Evolutionary conservation across 495 filamentous ascomycete species (phyloP), one percentile per base, ranked within the genome.

Genomic region (Penicillium tannophilum): DNA sequence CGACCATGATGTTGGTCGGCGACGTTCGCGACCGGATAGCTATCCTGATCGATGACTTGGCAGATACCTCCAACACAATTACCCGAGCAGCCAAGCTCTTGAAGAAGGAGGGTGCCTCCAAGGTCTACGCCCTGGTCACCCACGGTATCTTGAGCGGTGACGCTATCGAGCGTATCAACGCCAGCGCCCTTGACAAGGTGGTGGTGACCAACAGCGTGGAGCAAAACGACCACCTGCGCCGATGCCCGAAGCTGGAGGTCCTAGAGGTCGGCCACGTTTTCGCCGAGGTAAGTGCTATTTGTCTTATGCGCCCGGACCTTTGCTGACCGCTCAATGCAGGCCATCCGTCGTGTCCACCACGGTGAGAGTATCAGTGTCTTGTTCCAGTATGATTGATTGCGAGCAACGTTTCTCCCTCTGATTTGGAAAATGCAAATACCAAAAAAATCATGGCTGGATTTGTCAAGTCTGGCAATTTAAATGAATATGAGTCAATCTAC

Each of bases 1-100:
- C 94, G 16, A 91, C 91, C 33, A 98, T 98, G 94, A 97, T 98
- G 90, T 84, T 98, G 23, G 95, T 98, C 8, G 94, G 94, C 53
- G 85, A 96, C 67, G 91, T 98, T 23, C 79, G 82, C 16, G 83
- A 86, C 46, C 88, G 90, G 58, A 89, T 89, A 49, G 86, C 91
- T 44, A 96, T 98, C 66, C 78, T 98, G 46, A 84, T 98, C 61
- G 94, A 98, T 72, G 94, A 98, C 68, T 82, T 98, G 61, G 92
- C 89, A 20, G 94, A 98, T 64, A 98, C 94, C 6, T 93, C 88
- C 42, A 97, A 97, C 72, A 98, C 94, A 9, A 96, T 98, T 65
- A 97, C 93, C 2, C 84, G 94, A 36, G 94, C 94, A 19, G 95
- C 94, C n/a, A 97, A 97, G 78, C 82, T 98, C 6, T 78, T 98